phyloP scores from a whole-genome alignment of 208 protist genomes.

The Crithidia thermophila region DNA sequence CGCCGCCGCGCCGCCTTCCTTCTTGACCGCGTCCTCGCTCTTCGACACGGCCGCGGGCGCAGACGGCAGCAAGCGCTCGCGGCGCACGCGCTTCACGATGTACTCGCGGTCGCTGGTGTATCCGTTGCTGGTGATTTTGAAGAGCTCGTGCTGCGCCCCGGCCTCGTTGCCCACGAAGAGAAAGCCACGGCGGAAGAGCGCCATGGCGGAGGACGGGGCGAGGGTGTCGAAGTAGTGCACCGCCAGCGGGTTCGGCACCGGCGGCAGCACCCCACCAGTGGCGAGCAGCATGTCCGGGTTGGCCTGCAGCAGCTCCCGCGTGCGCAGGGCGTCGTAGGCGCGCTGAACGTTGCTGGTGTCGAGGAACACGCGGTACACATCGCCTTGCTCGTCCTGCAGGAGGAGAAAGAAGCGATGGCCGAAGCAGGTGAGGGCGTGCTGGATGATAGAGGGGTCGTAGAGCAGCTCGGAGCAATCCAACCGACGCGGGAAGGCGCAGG shows the following conservation, averaged over 20 bases:
- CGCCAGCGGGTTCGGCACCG: slow-evolving; percentile 68
- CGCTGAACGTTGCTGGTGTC: slow-evolving; percentile 76
- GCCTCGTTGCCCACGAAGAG: slow-evolving; percentile 97
- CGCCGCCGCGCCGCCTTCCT: not conserved
- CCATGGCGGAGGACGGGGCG: slow-evolving; percentile 85
- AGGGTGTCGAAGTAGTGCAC: slow-evolving; percentile 99
- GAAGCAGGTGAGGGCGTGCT: slow-evolving; percentile 77
- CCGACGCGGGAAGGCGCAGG: slow-evolving; percentile 74
- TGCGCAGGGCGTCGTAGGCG: slow-evolving; percentile 64
- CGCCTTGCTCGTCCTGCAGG: slow-evolving; percentile 97
- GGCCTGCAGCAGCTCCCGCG: slow-evolving; percentile 38
- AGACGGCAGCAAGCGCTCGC: slow-evolving; percentile 22
- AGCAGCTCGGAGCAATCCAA: slow-evolving; percentile 74
- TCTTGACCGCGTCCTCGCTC: not conserved
- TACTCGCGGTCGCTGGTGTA: slow-evolving; percentile 74
- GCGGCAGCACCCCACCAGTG: slow-evolving; percentile 20
- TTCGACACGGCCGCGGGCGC: not conserved
- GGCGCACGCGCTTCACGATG: slow-evolving; percentile 62
- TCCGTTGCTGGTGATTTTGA: slow-evolving; percentile 93
- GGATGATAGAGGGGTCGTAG: slow-evolving; percentile 92
- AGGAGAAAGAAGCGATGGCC: slow-evolving; percentile 95
- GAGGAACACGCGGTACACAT: slow-evolving; percentile 96
- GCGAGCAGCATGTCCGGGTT: slow-evolving; percentile 21
- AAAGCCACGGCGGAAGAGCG: slow-evolving; percentile 94
- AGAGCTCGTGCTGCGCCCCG: slow-evolving; percentile 92